Percentiles rank a stretch among this genome's conserved stretches.
These are phyloP conservation scores for Graphilbum sp. DNA, from an alignment of 2,329 filamentous ascomycete genomes.

Conservation along the genomic window DNA sequence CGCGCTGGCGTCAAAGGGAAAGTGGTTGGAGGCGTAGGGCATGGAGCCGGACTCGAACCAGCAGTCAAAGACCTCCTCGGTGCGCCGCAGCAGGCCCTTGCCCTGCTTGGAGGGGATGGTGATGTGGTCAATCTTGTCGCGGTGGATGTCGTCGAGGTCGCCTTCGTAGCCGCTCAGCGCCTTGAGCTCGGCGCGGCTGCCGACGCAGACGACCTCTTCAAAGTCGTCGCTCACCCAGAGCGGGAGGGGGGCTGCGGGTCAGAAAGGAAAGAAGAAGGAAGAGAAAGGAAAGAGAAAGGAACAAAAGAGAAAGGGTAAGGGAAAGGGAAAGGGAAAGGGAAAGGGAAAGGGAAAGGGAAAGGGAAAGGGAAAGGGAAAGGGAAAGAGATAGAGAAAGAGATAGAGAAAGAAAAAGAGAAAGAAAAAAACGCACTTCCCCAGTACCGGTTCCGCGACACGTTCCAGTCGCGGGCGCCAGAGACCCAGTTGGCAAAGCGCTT, in stretches of 20 bases:
- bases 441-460: constrained; percentile 83
- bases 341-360: too few species aligned
- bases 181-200: constrained; percentile 71
- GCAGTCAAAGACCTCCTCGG: constrained; percentile 45
- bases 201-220: constrained; percentile 73
- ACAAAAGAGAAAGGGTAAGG: too few species aligned
- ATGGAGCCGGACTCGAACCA: constrained; percentile 38
- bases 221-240: constrained; percentile 75
- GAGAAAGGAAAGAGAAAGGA: too few species aligned
- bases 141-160: constrained; percentile 72
- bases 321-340: too few species aligned
- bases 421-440: constrained; percentile 98
- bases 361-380: too few species aligned
- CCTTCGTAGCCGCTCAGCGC: constrained; percentile 74
- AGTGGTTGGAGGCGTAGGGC: constrained; percentile 39
- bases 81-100: constrained; percentile 44
- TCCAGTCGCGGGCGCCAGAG: constrained; percentile 82
- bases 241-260: constrained; percentile 8
- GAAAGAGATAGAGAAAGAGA: too few species aligned
- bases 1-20: constrained; percentile 58
- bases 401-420: too few species aligned
- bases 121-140: constrained; percentile 85
- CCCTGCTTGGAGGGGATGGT: constrained; percentile 79
- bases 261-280: too few species aligned
- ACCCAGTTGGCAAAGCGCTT: constrained; percentile 88